Base-by-base conservation (phyloP, 352 stramenopile species). In the Thraustochytrium sp. region DNA sequence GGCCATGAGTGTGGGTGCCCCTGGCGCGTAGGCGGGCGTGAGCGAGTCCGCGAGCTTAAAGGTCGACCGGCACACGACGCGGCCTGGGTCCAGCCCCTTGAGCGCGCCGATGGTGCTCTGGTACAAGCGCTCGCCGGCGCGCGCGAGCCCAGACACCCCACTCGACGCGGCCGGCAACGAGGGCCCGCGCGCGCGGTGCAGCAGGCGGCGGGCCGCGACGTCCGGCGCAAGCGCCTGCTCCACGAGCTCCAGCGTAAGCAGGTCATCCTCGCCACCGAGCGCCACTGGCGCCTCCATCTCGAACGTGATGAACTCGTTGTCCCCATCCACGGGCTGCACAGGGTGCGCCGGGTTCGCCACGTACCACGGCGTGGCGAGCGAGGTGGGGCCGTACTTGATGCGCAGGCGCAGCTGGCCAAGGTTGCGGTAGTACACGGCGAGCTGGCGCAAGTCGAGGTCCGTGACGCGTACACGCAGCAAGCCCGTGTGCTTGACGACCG, bases 401-500 rank as follows among this genome's bases (percentile, higher is more conserved):
- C 36, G 40, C 9, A 73, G 36, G n/a, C 61, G 61, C 61, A 73
- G 16, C 8, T 23, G 61, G 9, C 61, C 61, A 46, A 73, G 61
- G 40, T 73, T 73, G 16, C 61, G 36, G 26, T 51, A 73, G 34
- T 31, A 73, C 18, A 21, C n/a, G n/a, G 36, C 40, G 23, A 73
- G 36, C 36, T 73, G 61, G 36, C 40, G 61, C 73, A 64, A 11
- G 55, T 64, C 55, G 29, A 64, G 55, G 18, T 42, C 29, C 4
- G 34, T 42, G 55, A 64, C n/a, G n/a, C 18, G 36, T 9, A 64
- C 31, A 26, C 55, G 55, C 13, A 64, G 55, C 55, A 64, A 23
- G 55, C 75, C n/a, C 84, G 54, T 23, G 86, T 68, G 36, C 18
- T 63, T 72, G 87, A 86, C 55, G 34, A 38, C 31, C 11, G 55